Evolutionary conservation across 306 rosid species (phyloP), one percentile per base, ranked within the genome.

Genomic region (Trifolium pratense): DNA sequence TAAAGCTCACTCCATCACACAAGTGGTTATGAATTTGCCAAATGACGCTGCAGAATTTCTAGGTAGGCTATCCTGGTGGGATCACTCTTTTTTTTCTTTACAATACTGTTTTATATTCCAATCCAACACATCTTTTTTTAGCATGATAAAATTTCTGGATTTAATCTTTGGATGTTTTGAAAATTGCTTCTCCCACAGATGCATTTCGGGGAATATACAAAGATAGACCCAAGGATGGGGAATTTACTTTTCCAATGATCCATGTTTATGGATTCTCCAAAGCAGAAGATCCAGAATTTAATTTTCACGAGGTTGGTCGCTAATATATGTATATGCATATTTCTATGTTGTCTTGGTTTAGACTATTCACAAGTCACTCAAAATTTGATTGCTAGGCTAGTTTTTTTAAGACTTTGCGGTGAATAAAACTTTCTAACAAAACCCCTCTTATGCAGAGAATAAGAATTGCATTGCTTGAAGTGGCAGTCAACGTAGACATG

Each of bases 1-100:
- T 68, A 83, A 88, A 81, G 94, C 97, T 61, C 79, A 70, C 45
- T 81, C 91, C 68, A 86, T 94, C 60, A 89, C 99, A 25, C 96
- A 94, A 79, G 92, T 94, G 70, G 92, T 94, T 52, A 91, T 94
- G 99, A 94, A 94, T 83, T 88, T 94, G 86, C 99, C 99, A 8
- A 89, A 87, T 64, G 95, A 91, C 46, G 99, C 95, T 75, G 85
- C 89, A 26, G 96, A 89, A 61, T 91, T 80, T 88, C 89, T 94
- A 84, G 99, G 99, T 91, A 43, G 58, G 63, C 72, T 77, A 69
- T 60, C 16, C 29, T 65, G 32, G 60, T 40, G 12, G 59, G 75
- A 73, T 31, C 60, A 32, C 49, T 34, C 66, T 58, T 65, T 51
- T 52, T 62, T 72, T 25, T 66, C 29, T 75, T 12, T 45, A 9